These are phyloP conservation scores for Lachancea nothofagi DNA, from an alignment of 805 yeast species.

Conservation along the genomic window DNA sequence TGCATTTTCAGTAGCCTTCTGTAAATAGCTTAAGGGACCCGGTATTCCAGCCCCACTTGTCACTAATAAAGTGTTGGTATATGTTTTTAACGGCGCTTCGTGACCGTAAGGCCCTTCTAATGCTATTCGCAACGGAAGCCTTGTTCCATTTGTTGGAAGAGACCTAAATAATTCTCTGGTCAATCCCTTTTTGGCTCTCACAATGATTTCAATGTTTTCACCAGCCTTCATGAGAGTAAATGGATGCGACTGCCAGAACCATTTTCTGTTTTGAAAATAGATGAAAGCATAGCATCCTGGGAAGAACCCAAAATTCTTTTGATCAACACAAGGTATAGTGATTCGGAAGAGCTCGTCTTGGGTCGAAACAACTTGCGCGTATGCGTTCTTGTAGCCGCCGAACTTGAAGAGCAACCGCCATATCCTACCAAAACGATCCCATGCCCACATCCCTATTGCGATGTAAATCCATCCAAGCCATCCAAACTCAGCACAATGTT, in stretches of 20 bases:
- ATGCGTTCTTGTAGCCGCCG: conserved; percentile 15
- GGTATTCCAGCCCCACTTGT: conserved; percentile 79
- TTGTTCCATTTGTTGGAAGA: conserved; percentile 23
- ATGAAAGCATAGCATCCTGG: conserved; percentile 14
- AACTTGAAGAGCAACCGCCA: conserved; percentile 24
- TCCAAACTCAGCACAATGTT: conserved; percentile 41
- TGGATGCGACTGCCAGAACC: conserved; percentile 55
- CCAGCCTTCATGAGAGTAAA: conserved; percentile 44
- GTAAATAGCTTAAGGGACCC: conserved; percentile 34
- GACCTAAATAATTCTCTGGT: conserved; percentile 34
- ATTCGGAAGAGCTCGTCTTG: conserved; percentile 10
- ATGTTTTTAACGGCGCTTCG: conserved; percentile 42
- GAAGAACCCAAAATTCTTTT: conserved; percentile 7
- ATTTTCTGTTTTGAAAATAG: conserved; percentile 7
- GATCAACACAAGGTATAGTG: conserved; percentile 6
- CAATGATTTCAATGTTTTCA: conserved; percentile 36
- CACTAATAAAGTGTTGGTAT: conserved; percentile 49
- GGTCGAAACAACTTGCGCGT: conserved; percentile 3
- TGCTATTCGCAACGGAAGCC: conserved; percentile 32
- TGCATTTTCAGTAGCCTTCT: neutral
- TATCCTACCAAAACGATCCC: conserved; percentile 38
- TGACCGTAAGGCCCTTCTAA: conserved; percentile 73
- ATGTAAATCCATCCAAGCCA: conserved; percentile 39
- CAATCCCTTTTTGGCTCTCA: conserved; percentile 46
- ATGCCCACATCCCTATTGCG: conserved; percentile 37